Base-by-base conservation (phyloP, 2,329 filamentous ascomycete genomes). In the Nemania bipapillata region DNA sequence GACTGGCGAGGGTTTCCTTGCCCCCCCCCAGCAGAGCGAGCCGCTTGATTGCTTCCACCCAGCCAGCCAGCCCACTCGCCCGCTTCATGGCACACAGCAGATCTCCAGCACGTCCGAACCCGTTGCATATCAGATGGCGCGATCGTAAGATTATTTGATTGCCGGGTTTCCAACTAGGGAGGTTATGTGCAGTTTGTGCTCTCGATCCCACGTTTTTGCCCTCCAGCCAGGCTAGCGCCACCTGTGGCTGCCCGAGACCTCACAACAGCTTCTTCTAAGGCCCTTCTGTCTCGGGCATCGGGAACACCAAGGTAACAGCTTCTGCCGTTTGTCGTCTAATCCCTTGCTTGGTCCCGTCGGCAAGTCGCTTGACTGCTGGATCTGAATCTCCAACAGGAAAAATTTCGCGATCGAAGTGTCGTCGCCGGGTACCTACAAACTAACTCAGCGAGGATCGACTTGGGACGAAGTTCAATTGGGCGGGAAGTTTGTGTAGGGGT, bases 361-460 rank as follows among this genome's bases (percentile, higher is more conserved):
- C 61, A 26, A 24, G 47, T 68, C 74, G 70, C 73, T 73, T 72
- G 71, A 73, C 67, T 72, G 70, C 74, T 64, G 73, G 71, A 75
- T 76, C 75, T 70, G 42, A 58, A 66, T 72, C 73, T 71, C 49
- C 56, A 72, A 73, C 66, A 73, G 72, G 74, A 68, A 76, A 73
- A 66, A 67, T 20, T 75, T 76, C 72, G 74, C 74, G 74, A 76
- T 68, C 49, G 37, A 30, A 49, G 32, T 52, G 24, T 37, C 17
- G 4, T 12, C 32, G 35, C 12, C 54, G 60, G 67, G 24, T 62
- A 52, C 35, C 68, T 66, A 53, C 66, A 67, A 65, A 67, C 63
- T 64, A 45, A 50, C 30, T 57, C 58, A 50, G 47, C 17, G 22
- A 32, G 45, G 42, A 30, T 40, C 35, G 55, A 62, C 64, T 35